Evolutionary conservation across 805 yeast genomes (phyloP).

Genomic region (Yamadazyma ubonensis): DNA sequence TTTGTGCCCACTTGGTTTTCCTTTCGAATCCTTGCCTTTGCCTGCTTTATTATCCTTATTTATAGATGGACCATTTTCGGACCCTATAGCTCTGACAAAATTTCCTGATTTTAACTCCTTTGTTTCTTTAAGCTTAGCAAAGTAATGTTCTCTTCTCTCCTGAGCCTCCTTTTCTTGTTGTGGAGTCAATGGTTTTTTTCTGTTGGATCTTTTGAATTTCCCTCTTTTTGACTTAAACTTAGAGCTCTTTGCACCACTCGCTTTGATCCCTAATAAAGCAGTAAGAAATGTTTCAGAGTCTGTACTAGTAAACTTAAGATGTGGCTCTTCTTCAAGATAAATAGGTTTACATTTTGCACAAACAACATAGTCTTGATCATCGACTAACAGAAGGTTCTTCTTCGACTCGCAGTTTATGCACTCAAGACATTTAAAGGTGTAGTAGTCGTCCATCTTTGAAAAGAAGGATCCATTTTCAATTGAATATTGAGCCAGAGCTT

Average conservation of each 20-base stretch:
- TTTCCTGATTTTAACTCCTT: conserved; percentile 36
- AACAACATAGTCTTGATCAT: conserved; percentile 22
- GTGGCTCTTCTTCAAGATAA: conserved; percentile 9
- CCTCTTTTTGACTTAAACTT: conserved; percentile 33
- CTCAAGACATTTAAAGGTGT: conserved; percentile 48
- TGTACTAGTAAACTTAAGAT: conserved; percentile 39
- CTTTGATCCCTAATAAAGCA: conserved; percentile 49
- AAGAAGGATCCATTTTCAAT: conserved; percentile 57
- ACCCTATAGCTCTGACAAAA: conserved; percentile 40
- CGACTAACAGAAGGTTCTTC: conserved; percentile 36
- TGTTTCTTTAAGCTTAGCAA: conserved; percentile 29
- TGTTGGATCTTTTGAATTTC: conserved; percentile 28
- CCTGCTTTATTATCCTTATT: too few species aligned
- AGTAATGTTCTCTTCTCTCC: conserved; percentile 39
- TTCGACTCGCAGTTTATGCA: conserved; percentile 48
- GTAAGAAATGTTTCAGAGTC: conserved; percentile 47
- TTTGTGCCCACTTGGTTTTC: too few species aligned
- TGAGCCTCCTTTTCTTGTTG: conserved; percentile 21
- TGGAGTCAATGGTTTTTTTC: conserved; percentile 13
- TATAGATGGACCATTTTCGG: too few species aligned
- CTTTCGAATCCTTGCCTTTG: conserved; percentile 1
- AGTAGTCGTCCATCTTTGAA: conserved; percentile 46
- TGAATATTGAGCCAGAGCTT: conserved; percentile 50
- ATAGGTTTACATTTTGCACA: conserved; percentile 45
- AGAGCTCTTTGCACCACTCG: conserved; percentile 30